Evolutionary conservation across 192 early-diverging fungal genomes (phyloP).

Genomic region (Podochytrium sp.): DNA sequence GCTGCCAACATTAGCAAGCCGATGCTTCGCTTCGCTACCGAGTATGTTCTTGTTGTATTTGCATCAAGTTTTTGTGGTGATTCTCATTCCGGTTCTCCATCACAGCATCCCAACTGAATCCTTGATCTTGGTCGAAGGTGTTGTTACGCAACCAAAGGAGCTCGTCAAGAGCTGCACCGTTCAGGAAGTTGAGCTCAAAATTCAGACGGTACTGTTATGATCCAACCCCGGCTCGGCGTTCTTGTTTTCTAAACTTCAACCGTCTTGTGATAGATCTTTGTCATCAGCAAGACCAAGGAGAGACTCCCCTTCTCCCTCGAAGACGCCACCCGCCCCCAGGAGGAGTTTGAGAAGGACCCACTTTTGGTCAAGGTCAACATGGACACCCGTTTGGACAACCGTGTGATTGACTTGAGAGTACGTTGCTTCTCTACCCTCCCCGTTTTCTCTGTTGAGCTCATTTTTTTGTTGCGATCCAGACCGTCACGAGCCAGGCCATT

Average conservation of each 20-base stretch:
- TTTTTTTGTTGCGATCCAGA: constrained; percentile 48
- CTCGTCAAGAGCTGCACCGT: constrained; percentile 92
- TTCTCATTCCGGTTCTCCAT: too few species aligned
- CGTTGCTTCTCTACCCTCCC: too few species aligned
- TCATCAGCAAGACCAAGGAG: constrained; percentile 74
- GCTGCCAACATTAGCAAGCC: constrained; percentile 83
- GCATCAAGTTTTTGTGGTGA: too few species aligned
- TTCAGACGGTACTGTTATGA: constrained; percentile 59
- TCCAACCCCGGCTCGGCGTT: constrained; percentile 21
- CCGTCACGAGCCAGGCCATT: constrained; percentile 94
- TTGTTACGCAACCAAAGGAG: constrained; percentile 76
- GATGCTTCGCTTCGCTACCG: constrained; percentile 89
- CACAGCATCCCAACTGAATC: constrained; percentile 83
- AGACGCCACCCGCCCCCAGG: constrained; percentile 85
- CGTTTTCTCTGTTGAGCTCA: background rate
- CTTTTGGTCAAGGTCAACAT: constrained; percentile 78
- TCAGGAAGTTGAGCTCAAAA: constrained; percentile 86
- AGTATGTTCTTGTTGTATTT: constrained; percentile 37
- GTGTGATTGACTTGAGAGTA: constrained; percentile 89
- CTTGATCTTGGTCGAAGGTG: constrained; percentile 85
- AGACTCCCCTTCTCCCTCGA: constrained; percentile 91
- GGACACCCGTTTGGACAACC: constrained; percentile 93
- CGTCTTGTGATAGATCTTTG: constrained; percentile 40
- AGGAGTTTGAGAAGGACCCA: constrained; percentile 74
- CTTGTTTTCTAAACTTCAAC: background rate